Evolutionary conservation across 495 filamentous ascomycete genomes (phyloP).

Genomic region (Xylaria telfairii): DNA sequence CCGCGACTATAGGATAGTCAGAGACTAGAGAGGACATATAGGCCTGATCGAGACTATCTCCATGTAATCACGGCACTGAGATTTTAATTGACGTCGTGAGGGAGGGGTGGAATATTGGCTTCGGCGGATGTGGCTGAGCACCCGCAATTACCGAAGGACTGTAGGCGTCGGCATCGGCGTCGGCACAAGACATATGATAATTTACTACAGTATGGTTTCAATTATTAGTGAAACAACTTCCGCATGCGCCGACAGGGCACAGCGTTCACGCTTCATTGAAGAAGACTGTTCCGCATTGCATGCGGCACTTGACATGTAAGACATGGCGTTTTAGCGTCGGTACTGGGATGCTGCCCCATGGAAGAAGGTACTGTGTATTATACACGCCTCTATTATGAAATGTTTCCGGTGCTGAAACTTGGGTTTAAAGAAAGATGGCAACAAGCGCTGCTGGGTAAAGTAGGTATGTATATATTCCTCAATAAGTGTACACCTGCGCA

Average conservation of each 20-base stretch:
- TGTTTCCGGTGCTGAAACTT: neutral
- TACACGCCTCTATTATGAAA: too few species aligned
- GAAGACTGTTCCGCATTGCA: neutral
- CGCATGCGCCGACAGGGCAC: neutral
- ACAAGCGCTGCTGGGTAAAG: neutral
- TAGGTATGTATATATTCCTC: neutral
- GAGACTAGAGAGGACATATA: neutral
- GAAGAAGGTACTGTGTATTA: too few species aligned
- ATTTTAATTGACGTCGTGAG: neutral
- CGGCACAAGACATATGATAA: slow-evolving; percentile 1
- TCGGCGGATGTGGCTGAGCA: slow-evolving; percentile 1
- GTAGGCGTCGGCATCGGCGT: neutral
- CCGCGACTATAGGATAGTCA: neutral
- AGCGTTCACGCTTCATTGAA: neutral
- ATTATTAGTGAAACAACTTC: neutral
- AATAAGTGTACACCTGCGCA: too few species aligned
- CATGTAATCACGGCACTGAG: neutral
- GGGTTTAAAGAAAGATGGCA: neutral
- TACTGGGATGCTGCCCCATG: neutral
- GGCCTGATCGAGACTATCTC: neutral
- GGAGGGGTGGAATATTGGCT: slow-evolving; percentile 3
- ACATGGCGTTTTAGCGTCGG: neutral
- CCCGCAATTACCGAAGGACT: slow-evolving; percentile 14
- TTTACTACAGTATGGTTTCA: neutral
- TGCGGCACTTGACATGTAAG: neutral